Evolutionary conservation across 2,329 filamentous ascomycete genomes (phyloP), one percentile per base, ranked within the genome.

Genomic region (Aulographum hederae): DNA sequence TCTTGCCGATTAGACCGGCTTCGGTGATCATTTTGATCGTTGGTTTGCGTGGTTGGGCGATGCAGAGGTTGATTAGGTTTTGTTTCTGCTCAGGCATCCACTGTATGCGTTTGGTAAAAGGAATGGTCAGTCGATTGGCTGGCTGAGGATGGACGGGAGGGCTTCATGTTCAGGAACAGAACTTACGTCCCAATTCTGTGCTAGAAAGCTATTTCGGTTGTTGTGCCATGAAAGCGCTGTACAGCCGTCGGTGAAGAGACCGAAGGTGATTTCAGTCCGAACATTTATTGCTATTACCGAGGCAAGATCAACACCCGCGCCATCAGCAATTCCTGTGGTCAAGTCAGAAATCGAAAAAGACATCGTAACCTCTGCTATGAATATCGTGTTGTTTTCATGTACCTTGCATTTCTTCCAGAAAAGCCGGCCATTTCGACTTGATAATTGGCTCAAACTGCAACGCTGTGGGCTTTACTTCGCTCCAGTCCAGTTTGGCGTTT

Each of bases 1-100:
- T 74, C 46, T 78, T 78, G 11, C 69, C 71, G 20, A 77, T 61
- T 15, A 73, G 60, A 11, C 69, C 69, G 0, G 61, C 66, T 42
- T 73, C 69, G 0, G 68, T 73, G 15, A 73, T 53, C 53, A 67
- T 69, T 12, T 60, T 47, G 34, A 72, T 60, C 2, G 51, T 51
- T 0, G 66, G 65, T 18, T 60, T 59, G 5, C 38, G 42, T 1
- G 43, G 38, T 30, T 61, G 58, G 1, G 46, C 43, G 30, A 69
- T 61, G 23, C 56, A 56, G 13, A 60, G 54, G 19, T 61, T 41
- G 29, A 69, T 45, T 0, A 70, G 49, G 38, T 69, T 68, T 8
- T 48, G 39, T 14, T 56, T 57, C 35, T 73, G 65, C 11, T 44
- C 52, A 0, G 44, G 43, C 42, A 60, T 57, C 69, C 71, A 75